Evolutionary conservation across 768 basidiomycete species (phyloP).

Genomic region (Rhizopogon vulgaris): DNA sequence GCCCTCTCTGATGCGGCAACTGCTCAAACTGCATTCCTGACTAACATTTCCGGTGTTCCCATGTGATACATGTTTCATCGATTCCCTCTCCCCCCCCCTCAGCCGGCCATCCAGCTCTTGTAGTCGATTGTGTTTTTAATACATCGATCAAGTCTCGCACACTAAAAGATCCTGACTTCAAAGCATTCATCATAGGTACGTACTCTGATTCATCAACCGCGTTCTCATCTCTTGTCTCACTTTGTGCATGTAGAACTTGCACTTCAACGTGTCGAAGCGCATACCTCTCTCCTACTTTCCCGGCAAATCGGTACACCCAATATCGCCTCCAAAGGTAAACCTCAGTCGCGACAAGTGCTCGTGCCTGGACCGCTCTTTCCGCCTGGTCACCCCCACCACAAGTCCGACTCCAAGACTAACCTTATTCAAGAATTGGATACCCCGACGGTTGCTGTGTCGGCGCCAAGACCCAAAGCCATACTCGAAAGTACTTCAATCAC

Average conservation of each 20-base stretch:
- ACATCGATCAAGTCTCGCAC: slow-evolving; percentile 51
- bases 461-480: slow-evolving; percentile 34
- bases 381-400: slow-evolving; percentile 14
- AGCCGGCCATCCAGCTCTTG: slow-evolving; percentile 67
- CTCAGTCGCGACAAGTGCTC: slow-evolving; percentile 47
- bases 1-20: not conserved
- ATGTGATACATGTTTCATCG: not conserved
- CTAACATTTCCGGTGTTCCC: slow-evolving; percentile 10
- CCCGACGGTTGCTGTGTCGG: slow-evolving; percentile 34
- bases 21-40: slow-evolving; percentile 3
- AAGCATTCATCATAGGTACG: slow-evolving; percentile 63
- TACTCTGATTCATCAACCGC: slow-evolving; percentile 1
- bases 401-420: not conserved
- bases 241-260: slow-evolving; percentile 47
- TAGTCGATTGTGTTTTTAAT: slow-evolving; percentile 72
- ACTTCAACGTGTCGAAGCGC: slow-evolving; percentile 60
- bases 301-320: slow-evolving; percentile 70
- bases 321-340: slow-evolving; percentile 70
- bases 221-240: slow-evolving; percentile 9
- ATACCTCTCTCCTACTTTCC: slow-evolving; percentile 54
- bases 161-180: slow-evolving; percentile 59
- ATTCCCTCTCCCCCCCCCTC: not conserved
- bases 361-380: slow-evolving; percentile 44
- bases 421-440: slow-evolving; percentile 28
- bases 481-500: slow-evolving; percentile 26